phyloP scores from a whole-genome alignment of 148 eudicot species.

The Linanthus parryae region DNA sequence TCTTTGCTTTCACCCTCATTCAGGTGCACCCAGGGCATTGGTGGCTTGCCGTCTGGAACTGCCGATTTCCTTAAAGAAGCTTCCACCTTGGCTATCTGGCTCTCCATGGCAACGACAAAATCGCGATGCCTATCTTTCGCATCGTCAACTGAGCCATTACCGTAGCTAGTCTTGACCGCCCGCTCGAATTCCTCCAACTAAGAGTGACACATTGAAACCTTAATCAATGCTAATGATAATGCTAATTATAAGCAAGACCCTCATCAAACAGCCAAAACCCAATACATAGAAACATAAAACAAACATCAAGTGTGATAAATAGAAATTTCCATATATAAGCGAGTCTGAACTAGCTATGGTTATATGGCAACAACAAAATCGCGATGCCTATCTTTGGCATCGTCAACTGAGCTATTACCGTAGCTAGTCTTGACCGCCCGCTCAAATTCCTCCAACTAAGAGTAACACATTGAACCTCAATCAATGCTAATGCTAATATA shows the following conservation, averaged over 20 bases:
- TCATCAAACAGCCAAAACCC: no score
- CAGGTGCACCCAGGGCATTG: constrained; percentile 55
- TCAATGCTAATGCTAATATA: no score
- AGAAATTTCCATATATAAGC: no score
- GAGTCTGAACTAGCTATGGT: no score
- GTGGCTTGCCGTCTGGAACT: constrained; percentile 41
- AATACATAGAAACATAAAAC: no score
- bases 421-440: constrained; percentile 64
- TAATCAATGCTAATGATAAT: no score
- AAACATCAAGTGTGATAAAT: no score
- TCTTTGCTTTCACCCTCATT: constrained; percentile 72
- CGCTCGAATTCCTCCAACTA: constrained; percentile 81
- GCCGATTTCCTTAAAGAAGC: constrained; percentile 36
- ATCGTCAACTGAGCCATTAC: constrained; percentile 32
- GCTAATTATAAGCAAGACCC: no score
- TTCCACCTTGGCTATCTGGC: constrained; percentile 44
- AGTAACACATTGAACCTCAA: no score
- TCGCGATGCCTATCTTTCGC: constrained; percentile 57
- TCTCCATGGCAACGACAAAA: constrained; percentile 56
- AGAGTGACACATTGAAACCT: constrained; percentile 13
- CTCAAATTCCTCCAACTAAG: constrained; percentile 84
- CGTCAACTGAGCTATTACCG: constrained; percentile 28
- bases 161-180: constrained; percentile 59
- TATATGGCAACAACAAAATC: constrained; percentile 61
- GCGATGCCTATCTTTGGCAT: constrained; percentile 56